These are phyloP conservation scores for Fusarium tjaetaba DNA, from an alignment of 2,329 filamentous ascomycete genomes.

Conservation along the genomic window DNA sequence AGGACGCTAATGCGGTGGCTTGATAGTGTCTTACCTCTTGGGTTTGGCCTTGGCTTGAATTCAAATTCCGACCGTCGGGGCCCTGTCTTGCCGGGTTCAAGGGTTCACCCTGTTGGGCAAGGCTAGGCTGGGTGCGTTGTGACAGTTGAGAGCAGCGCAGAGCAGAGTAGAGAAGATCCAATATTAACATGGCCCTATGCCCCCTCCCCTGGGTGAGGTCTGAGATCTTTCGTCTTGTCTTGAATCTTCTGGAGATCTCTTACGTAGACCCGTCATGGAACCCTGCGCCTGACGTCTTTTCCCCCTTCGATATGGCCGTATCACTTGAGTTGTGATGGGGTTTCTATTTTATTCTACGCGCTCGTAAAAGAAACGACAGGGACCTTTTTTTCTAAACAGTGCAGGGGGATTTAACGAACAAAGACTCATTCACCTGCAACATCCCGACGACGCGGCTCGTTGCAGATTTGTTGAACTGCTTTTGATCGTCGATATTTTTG, in stretches of 20 bases:
- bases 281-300: constrained; percentile 27
- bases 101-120: constrained; percentile 7
- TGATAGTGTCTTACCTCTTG: constrained; percentile 39
- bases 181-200: constrained; percentile 35
- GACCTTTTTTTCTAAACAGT: neutral
- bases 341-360: neutral
- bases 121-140: neutral
- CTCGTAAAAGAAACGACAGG: neutral
- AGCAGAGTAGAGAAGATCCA: neutral
- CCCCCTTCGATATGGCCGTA: constrained; percentile 6
- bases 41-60: constrained; percentile 21
- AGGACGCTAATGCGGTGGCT: constrained; percentile 39
- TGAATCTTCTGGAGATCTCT: constrained; percentile 19
- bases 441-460: constrained; percentile 29
- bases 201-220: constrained; percentile 26
- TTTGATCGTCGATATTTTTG: neutral
- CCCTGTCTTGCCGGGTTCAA: constrained; percentile 28
- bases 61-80: constrained; percentile 39
- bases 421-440: constrained; percentile 29
- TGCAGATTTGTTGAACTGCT: constrained; percentile 21
- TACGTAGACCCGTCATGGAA: constrained; percentile 32
- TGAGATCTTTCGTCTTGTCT: constrained; percentile 28
- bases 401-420: constrained; percentile 13
- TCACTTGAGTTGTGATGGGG: constrained; percentile 10
- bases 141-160: neutral